A percentile compares a stretch with the other conserved stretches of the same genome.
These are phyloP conservation scores for Infundibulicybe gibba DNA, from an alignment of 768 basidiomycete species.

Conservation along the genomic window DNA sequence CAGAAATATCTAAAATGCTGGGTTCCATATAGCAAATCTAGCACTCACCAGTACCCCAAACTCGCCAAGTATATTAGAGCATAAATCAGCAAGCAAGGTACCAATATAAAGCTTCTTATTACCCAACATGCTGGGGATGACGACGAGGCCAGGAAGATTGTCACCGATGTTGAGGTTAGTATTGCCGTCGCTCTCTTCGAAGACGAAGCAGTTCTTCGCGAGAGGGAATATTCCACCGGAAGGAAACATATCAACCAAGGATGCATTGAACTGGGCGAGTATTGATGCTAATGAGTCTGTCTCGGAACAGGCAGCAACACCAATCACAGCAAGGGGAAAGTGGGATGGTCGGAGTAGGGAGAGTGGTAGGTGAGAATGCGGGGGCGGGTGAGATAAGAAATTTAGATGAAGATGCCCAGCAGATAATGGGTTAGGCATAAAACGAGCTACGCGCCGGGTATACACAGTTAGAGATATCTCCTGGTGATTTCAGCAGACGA, in stretches of 20 bases:
- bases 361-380: slow-evolving; percentile 62
- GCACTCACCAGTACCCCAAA: slow-evolving; percentile 77
- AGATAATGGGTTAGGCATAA: slow-evolving; percentile 74
- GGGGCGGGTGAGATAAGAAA: slow-evolving; percentile 73
- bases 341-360: slow-evolving; percentile 75
- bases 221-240: slow-evolving; percentile 68
- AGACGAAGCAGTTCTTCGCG: slow-evolving; percentile 80
- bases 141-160: slow-evolving; percentile 58
- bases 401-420: slow-evolving; percentile 80
- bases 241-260: slow-evolving; percentile 65
- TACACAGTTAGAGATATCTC: slow-evolving; percentile 6
- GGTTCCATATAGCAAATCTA: neutral
- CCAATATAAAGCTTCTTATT: slow-evolving; percentile 88
- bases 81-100: slow-evolving; percentile 84
- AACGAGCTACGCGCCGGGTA: slow-evolving; percentile 51
- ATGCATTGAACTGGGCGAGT: slow-evolving; percentile 62
- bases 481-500: slow-evolving; percentile 2
- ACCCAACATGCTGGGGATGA: slow-evolving; percentile 83
- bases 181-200: slow-evolving; percentile 67
- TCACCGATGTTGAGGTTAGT: slow-evolving; percentile 55
- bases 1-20: slow-evolving; percentile 6
- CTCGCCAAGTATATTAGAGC: slow-evolving; percentile 82
- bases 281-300: slow-evolving; percentile 49
- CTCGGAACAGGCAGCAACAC: slow-evolving; percentile 70
- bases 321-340: slow-evolving; percentile 86